These are phyloP conservation scores for Vigna angularis DNA, from an alignment of 306 rosid genomes.

Conservation along the genomic window DNA sequence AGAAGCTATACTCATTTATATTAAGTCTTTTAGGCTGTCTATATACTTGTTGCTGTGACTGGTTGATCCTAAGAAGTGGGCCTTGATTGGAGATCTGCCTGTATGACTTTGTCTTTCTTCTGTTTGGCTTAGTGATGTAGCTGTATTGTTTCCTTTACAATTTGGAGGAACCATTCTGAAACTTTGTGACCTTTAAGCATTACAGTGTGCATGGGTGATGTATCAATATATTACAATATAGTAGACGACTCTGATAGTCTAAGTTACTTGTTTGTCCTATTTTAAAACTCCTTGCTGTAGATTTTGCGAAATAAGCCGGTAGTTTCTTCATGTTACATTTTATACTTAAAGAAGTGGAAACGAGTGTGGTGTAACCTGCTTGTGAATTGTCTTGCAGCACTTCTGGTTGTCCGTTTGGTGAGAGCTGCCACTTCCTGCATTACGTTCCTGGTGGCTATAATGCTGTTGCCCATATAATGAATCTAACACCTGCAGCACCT, in stretches of 20 bases:
- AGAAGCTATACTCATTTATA: not conserved
- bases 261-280: not conserved
- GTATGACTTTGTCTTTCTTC: not conserved
- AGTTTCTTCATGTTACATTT: not conserved
- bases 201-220: not conserved
- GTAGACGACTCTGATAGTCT: not conserved
- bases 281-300: not conserved
- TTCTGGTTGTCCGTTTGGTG: constrained; percentile 97
- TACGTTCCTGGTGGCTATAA: constrained; percentile 92
- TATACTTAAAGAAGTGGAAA: not conserved
- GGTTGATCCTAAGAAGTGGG: not conserved
- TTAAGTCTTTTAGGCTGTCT: not conserved
- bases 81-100: not conserved
- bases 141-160: not conserved
- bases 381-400: constrained; percentile 68
- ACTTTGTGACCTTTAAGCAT: not conserved
- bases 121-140: not conserved
- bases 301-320: not conserved
- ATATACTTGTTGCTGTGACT: not conserved
- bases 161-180: constrained; percentile 8
- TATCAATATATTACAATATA: not conserved
- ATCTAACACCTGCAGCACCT: constrained; percentile 68
- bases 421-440: constrained; percentile 95
- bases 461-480: constrained; percentile 93
- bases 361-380: constrained; percentile 46